Conservation (phyloP, 1,284 basidiomycete genomes). For the Stereum hirsutum region DNA sequence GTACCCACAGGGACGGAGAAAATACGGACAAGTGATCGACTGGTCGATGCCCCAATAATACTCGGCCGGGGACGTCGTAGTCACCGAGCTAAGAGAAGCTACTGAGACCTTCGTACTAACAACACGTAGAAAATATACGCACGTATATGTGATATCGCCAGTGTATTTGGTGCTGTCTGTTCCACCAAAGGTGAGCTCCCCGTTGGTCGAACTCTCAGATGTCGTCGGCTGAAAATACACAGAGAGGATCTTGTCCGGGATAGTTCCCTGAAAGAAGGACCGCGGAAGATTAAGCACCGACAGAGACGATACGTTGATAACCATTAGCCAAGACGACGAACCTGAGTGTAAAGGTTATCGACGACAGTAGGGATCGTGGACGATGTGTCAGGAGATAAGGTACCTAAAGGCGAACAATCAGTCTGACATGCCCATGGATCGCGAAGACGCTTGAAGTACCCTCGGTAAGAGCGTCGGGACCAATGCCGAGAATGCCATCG, state of each 20-base stretch:
- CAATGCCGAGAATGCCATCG: conserved; percentile 48
- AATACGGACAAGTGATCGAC: conserved; percentile 38
- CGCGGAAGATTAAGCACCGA: no score
- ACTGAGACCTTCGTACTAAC: conserved; percentile 1
- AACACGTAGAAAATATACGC: conserved; percentile 14
- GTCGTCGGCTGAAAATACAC: conserved; percentile 37
- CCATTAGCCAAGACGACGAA: no score
- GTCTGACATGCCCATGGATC: background rate
- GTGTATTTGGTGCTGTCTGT: conserved; percentile 37
- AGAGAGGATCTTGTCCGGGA: conserved; percentile 29
- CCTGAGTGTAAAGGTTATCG: conserved; percentile 35
- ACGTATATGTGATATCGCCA: conserved; percentile 35
- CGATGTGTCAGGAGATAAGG: conserved; percentile 19
- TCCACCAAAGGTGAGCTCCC: conserved; percentile 31
- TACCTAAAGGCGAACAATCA: conserved; percentile 11
- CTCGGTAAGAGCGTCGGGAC: conserved; percentile 37
- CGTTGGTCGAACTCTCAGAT: conserved; percentile 12
- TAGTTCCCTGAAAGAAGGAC: no score
- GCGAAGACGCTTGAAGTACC: conserved; percentile 16
- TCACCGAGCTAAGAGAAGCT: conserved; percentile 29
- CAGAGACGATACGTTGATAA: no score
- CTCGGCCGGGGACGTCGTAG: conserved; percentile 34
- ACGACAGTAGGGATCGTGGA: conserved; percentile 36
- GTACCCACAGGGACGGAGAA: conserved; percentile 24
- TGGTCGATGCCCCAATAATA: conserved; percentile 59